Evolutionary conservation across 2,329 filamentous ascomycete genomes (phyloP).

Genomic region (Cladosporium sp.): DNA sequence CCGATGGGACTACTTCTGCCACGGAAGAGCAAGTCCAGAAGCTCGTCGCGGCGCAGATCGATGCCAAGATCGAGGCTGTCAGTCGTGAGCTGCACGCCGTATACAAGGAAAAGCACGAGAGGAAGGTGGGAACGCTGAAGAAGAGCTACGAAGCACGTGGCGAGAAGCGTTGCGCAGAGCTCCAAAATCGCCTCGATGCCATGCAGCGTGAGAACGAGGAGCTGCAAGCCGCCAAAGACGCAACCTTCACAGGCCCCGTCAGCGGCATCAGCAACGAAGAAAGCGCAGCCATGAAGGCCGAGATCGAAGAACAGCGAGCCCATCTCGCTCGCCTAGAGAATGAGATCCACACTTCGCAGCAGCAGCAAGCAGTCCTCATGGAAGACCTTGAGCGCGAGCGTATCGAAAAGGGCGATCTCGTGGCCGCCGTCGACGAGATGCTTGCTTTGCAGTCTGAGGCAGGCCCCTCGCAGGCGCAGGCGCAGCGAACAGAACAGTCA

Average conservation of each 20-base stretch:
- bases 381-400: conserved; percentile 70
- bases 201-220: conserved; percentile 74
- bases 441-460: conserved; percentile 62
- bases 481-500: conserved; percentile 25
- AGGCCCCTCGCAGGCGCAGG: conserved; percentile 40
- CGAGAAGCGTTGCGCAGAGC: conserved; percentile 81
- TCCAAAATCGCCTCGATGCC: conserved; percentile 70
- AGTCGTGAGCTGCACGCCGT: conserved; percentile 82
- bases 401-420: conserved; percentile 80
- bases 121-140: conserved; percentile 87
- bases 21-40: conserved; percentile 46
- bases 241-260: conserved; percentile 60
- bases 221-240: conserved; percentile 65
- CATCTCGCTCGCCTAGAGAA: conserved; percentile 73
- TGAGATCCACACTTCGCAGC: conserved; percentile 68
- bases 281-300: conserved; percentile 41
- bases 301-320: conserved; percentile 66
- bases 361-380: conserved; percentile 70
- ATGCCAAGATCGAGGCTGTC: conserved; percentile 77
- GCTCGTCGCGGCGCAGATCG: conserved; percentile 65
- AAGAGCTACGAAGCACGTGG: conserved; percentile 79
- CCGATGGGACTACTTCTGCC: conserved; percentile 34
- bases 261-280: conserved; percentile 24
- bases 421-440: conserved; percentile 81
- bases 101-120: conserved; percentile 97